Conservation (phyloP, 805 yeast species). For the Yarrowia hollandica region DNA sequence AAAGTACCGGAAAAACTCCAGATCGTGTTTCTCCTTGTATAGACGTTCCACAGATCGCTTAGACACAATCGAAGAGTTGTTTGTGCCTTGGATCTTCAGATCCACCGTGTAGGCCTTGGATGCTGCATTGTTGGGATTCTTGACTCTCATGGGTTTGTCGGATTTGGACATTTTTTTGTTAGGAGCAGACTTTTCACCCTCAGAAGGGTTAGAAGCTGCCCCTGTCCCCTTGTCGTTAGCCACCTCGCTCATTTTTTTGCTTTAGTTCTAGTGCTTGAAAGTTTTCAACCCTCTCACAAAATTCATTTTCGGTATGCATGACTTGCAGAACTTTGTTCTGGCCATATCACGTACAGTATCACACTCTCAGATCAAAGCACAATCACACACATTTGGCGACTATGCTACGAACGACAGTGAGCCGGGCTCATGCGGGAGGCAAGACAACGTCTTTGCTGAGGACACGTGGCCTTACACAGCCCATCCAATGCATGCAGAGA, state of each 20-base stretch:
- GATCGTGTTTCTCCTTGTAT: slow-evolving; percentile 38
- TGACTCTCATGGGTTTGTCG: not conserved
- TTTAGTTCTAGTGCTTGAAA: not conserved
- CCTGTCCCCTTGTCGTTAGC: not conserved
- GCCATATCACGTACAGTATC: not conserved
- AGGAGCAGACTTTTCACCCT: not conserved
- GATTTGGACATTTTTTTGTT: not conserved
- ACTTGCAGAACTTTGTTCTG: slow-evolving; percentile 6
- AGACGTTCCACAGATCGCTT: slow-evolving; percentile 75
- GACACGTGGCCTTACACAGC: not conserved
- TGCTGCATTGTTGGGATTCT: slow-evolving; percentile 1
- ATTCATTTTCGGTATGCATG: slow-evolving; percentile 1
- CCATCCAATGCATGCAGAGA: not conserved
- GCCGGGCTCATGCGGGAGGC: not conserved
- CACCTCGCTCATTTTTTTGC: not conserved
- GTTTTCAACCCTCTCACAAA: not conserved
- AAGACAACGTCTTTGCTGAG: not conserved
- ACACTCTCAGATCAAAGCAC: not conserved
- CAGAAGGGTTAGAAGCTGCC: not conserved
- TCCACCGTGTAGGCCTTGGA: slow-evolving; percentile 17
- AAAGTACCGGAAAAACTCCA: slow-evolving; percentile 60
- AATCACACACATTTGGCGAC: not conserved
- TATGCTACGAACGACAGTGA: slow-evolving; percentile 6
- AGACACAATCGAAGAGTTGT: slow-evolving; percentile 79
- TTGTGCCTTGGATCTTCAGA: slow-evolving; percentile 68